These are phyloP conservation scores for Cyamopsis tetragonoloba DNA, from an alignment of 306 rosid genomes.

Conservation along the genomic window DNA sequence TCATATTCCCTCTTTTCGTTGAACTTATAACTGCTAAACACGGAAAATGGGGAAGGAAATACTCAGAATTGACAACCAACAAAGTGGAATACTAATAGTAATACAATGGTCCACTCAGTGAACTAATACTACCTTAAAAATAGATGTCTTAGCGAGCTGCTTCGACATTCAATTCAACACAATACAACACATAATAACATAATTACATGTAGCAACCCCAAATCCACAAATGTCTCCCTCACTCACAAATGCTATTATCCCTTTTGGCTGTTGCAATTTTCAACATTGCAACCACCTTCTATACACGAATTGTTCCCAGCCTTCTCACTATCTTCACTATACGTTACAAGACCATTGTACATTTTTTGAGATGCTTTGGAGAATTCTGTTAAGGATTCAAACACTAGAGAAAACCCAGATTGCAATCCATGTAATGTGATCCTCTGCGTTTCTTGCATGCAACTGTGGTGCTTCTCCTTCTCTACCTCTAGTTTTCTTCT, in stretches of 20 bases:
- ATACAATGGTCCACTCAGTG: constrained; percentile 22
- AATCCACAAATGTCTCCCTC: constrained; percentile 6
- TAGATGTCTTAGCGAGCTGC: constrained; percentile 88
- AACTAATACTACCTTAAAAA: constrained; percentile 26
- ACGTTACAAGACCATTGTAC: constrained; percentile 61
- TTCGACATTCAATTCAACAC: constrained; percentile 49
- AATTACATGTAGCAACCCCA: constrained; percentile 44
- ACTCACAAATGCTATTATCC: constrained; percentile 1
- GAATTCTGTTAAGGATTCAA: constrained; percentile 72
- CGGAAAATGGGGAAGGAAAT: neutral
- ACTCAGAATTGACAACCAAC: constrained; percentile 5
- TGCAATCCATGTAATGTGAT: constrained; percentile 73
- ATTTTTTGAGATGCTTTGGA: constrained; percentile 69
- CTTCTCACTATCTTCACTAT: constrained; percentile 50
- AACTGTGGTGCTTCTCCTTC: constrained; percentile 68
- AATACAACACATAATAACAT: constrained; percentile 25
- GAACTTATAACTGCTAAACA: neutral
- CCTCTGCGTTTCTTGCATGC: constrained; percentile 74
- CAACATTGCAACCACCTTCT: constrained; percentile 45
- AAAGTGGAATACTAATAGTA: constrained; percentile 10
- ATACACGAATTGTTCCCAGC: constrained; percentile 42
- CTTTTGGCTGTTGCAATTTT: constrained; percentile 34
- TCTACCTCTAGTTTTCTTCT: constrained; percentile 60
- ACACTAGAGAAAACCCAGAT: constrained; percentile 69
- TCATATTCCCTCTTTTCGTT: neutral